Evolutionary conservation across 306 rosid genomes (phyloP).

Genomic region (Vigna hirtella): DNA sequence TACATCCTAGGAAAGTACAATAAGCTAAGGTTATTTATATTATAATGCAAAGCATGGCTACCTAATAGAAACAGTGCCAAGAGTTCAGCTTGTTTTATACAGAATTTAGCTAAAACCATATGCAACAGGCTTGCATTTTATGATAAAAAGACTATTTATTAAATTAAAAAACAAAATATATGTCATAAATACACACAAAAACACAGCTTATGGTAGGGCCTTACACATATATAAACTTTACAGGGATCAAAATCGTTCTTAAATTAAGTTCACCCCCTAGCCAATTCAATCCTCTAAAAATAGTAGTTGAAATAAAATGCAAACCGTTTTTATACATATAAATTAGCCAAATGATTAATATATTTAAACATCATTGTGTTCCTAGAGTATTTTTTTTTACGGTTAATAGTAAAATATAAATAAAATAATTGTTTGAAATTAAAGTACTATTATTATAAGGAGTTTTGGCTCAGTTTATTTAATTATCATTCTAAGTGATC

Average conservation of each 20-base stretch:
- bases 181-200: neutral
- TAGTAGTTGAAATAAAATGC: neutral
- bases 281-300: neutral
- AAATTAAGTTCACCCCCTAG: neutral
- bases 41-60: neutral
- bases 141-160: neutral
- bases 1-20: slow-evolving; percentile 40
- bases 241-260: neutral
- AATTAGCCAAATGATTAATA: too few species aligned
- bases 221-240: neutral
- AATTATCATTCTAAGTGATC: neutral
- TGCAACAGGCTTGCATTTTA: neutral
- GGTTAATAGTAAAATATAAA: too few species aligned
- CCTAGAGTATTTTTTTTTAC: too few species aligned
- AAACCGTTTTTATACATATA: too few species aligned
- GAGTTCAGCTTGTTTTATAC: too few species aligned
- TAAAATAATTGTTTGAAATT: too few species aligned
- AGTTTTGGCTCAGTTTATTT: neutral
- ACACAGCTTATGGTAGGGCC: neutral
- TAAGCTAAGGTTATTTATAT: slow-evolving; percentile 13
- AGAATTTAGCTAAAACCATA: neutral
- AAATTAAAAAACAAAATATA: neutral
- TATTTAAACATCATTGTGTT: too few species aligned
- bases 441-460: neutral
- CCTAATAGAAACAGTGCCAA: neutral